Evolutionary conservation across 225 moss, liverwort and hornwort species (phyloP).

Genomic region (Pseudoscleropodium purum): DNA sequence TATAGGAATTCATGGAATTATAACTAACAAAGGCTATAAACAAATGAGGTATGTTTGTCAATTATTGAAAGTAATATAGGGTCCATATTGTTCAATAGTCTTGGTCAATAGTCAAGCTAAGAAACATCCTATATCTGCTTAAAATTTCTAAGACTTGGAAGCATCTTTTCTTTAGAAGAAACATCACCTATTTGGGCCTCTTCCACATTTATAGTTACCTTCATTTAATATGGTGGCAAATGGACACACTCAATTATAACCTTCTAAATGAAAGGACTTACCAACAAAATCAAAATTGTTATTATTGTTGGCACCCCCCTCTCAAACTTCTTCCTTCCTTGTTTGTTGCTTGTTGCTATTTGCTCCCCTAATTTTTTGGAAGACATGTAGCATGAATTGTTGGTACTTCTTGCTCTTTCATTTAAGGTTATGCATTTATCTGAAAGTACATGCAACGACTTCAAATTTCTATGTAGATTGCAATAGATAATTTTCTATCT

Average conservation of each 20-base stretch:
- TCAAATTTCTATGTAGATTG: neutral
- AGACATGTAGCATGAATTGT: neutral
- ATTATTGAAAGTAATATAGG: neutral
- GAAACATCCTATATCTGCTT: neutral
- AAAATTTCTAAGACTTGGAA: neutral
- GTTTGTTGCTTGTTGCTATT: neutral
- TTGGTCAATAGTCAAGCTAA: neutral
- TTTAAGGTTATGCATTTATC: neutral
- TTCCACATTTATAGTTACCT: neutral
- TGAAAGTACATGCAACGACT: accelerated
- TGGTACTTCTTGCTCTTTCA: neutral
- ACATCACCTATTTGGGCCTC: accelerated
- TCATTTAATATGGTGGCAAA: neutral
- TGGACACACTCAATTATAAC: neutral
- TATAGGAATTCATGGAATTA: neutral
- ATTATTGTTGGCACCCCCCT: accelerated
- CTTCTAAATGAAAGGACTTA: neutral
- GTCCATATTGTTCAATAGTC: no score
- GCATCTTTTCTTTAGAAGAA: neutral
- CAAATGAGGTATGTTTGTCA: neutral
- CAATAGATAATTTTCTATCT: neutral
- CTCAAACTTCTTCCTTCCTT: neutral
- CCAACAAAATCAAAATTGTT: neutral
- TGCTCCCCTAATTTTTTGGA: neutral
- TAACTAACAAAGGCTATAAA: neutral